phyloP scores from a whole-genome alignment of 2,329 filamentous ascomycete genomes.

The Periconia macrospinosa region DNA sequence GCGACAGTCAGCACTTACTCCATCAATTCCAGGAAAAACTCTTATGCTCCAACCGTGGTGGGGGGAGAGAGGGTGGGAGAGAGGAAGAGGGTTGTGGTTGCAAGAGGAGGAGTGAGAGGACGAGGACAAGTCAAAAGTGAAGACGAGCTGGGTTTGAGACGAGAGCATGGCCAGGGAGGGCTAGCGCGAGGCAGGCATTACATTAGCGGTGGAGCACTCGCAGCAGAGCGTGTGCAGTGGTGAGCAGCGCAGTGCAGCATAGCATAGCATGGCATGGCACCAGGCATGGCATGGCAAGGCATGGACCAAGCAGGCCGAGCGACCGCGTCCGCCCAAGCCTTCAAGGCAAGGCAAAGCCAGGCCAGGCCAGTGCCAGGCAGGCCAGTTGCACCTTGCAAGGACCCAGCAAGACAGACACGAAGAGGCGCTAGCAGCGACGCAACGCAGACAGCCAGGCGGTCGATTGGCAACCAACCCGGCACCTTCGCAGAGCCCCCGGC shows the following conservation, averaged over 20 bases:
- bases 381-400: too few relatives aligned
- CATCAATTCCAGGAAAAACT: conserved; percentile 41
- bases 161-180: conserved; percentile 32
- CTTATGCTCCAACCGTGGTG: conserved; percentile 41
- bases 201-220: conserved; percentile 18
- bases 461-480: too few relatives aligned
- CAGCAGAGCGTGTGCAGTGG: neutral
- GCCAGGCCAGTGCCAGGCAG: too few relatives aligned
- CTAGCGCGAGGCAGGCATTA: conserved; percentile 18
- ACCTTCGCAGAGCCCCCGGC: too few relatives aligned
- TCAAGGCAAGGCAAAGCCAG: too few relatives aligned
- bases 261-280: too few relatives aligned
- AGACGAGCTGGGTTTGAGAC: conserved; percentile 33
- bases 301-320: too few relatives aligned
- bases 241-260: too few relatives aligned
- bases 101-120: conserved; percentile 24
- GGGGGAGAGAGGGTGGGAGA: conserved; percentile 25
- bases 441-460: neutral
- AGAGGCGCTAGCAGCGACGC: neutral
- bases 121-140: conserved; percentile 18
- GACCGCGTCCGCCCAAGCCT: too few relatives aligned
- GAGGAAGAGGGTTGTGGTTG: conserved; percentile 18
- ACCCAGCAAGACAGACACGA: too few relatives aligned
- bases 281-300: too few relatives aligned
- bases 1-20: conserved; percentile 32